Evolutionary conservation across 1,284 basidiomycete species (phyloP).

Genomic region (Ceratobasidium sp.): DNA sequence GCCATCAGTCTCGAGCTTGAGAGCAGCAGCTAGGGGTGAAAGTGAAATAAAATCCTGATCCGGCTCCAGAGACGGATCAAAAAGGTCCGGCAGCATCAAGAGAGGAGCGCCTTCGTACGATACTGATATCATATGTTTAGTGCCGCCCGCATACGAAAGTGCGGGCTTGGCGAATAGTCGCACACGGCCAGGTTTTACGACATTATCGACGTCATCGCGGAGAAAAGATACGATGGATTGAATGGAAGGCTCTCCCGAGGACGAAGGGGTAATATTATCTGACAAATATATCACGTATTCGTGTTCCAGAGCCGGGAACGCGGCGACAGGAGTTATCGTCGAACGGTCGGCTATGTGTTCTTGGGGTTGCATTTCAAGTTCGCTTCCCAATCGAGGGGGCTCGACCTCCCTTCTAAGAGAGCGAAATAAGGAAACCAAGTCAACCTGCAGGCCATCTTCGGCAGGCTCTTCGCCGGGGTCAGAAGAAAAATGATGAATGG

Average conservation of each 20-base stretch:
- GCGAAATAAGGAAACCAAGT: constrained; percentile 7
- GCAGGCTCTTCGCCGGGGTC: constrained; percentile 1
- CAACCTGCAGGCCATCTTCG: constrained; percentile 13
- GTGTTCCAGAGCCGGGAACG: constrained; percentile 4
- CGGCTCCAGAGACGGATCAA: neutral
- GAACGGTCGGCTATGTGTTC: neutral
- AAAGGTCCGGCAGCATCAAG: constrained; percentile 8
- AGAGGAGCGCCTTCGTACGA: constrained; percentile 9
- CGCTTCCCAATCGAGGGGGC: neutral
- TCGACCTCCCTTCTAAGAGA: neutral
- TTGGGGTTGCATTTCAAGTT: neutral
- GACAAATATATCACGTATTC: constrained; percentile 29
- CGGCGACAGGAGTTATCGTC: neutral
- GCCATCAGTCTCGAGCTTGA: neutral
- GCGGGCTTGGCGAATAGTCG: neutral
- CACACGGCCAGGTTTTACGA: constrained; percentile 4
- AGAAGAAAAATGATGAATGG: constrained; percentile 9
- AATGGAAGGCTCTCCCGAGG: neutral
- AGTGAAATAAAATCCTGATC: constrained; percentile 10
- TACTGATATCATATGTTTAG: constrained; percentile 18
- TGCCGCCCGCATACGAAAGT: neutral
- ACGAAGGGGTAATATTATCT: neutral
- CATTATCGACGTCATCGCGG: neutral
- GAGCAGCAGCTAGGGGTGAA: constrained; percentile 12
- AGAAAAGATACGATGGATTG: constrained; percentile 15